Percentiles rank a stretch among this genome's conserved stretches.
phyloP scores from a whole-genome alignment of 106 monocot species.

The Triglochin maritima region DNA sequence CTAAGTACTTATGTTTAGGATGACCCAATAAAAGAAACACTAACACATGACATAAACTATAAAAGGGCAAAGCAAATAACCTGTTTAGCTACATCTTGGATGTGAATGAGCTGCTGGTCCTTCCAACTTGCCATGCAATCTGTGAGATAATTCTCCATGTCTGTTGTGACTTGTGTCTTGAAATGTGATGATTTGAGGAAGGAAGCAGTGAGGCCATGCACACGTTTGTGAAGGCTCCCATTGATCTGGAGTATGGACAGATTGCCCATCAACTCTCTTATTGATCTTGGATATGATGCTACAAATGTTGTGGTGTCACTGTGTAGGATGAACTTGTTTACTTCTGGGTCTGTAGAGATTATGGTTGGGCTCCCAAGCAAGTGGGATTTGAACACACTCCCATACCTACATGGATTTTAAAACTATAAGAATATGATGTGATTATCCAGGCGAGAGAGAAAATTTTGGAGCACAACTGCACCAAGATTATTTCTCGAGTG shows the following conservation, averaged over 20 bases:
- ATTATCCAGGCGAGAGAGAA: too few species aligned
- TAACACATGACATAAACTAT: too few species aligned
- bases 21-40: too few species aligned
- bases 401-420: conserved; percentile 26
- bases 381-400: conserved; percentile 77
- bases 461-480: too few species aligned
- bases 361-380: conserved; percentile 72
- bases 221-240: conserved; percentile 46
- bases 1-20: too few species aligned
- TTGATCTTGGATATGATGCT: conserved; percentile 68
- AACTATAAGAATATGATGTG: too few species aligned
- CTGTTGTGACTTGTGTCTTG: conserved; percentile 59
- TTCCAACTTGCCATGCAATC: conserved; percentile 33
- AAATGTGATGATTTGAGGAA: conserved; percentile 59
- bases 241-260: conserved; percentile 82
- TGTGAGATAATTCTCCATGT: conserved; percentile 47
- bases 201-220: conserved; percentile 69
- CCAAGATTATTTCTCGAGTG: too few species aligned
- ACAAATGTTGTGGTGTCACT: conserved; percentile 61
- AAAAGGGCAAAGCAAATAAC: conserved; percentile 10
- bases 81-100: conserved; percentile 67
- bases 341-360: conserved; percentile 68
- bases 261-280: conserved; percentile 74
- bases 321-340: conserved; percentile 53
- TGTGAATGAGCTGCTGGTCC: conserved; percentile 35